Evolutionary conservation across 306 rosid species (phyloP), one percentile per base, ranked within the genome.

Genomic region (Castanospermum australe): DNA sequence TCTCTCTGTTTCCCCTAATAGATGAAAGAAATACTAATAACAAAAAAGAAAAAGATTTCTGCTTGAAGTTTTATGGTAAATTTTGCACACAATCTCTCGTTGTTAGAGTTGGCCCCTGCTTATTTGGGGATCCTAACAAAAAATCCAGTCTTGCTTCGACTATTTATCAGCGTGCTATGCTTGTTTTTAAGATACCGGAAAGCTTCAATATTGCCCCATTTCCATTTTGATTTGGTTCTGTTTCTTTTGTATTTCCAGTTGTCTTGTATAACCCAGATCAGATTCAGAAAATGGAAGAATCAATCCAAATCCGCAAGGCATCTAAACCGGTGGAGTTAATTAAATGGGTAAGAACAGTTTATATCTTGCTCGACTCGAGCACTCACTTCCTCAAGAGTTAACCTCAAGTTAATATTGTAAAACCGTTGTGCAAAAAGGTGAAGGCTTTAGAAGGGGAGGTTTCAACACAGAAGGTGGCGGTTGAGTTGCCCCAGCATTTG

Each of bases 281-380:
- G 93, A 88, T 95, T 79, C 87, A 59, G 82, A 91, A 83, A 82
- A 95, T 93, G 97, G 99, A 91, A 79, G 98, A 95, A 71, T 92
- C 94, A 6, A 63, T 82, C 33, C 87, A 50, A 87, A 90, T 92
- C 79, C 90, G 98, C 13, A 85, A 86, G 86, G 84, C 84, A n/a
- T 86, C 86, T 38, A 81, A 86, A 76, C 99, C 99, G 0, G 72
- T 84, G 59, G 88, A 93, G 86, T 89, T 95, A 55, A 54, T 91
- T 66, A 90, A 88, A 88, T 81, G 82, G 98, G 99, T 92, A 88
- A 85, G 91, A 54, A 28, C 59, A n/a, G 0, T 67, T 52, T 61
- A 8, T 75, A 51, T n/a, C n/a, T n/a, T n/a, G n/a, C 20, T 0
- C 38, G 50, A 56, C 64, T 50, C 1, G 36, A 51, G 83, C 12